A percentile compares a stretch with the other conserved stretches of the same genome.
Evolutionary conservation across 495 filamentous ascomycete genomes (phyloP).

Genomic region (Neurospora tetraspora): DNA sequence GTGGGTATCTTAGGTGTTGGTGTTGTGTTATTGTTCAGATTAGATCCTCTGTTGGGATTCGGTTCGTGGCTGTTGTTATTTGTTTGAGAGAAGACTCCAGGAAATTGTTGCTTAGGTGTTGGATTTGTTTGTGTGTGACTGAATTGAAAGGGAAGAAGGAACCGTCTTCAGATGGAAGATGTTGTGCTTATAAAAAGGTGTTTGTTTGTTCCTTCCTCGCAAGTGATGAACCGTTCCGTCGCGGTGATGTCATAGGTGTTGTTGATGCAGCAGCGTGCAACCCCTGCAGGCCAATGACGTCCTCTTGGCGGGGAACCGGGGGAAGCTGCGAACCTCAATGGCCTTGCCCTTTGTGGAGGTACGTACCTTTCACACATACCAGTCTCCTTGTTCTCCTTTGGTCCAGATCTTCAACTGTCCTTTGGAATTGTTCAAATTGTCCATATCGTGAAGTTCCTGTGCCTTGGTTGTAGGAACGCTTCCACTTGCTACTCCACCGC

Average conservation of each 20-base stretch:
- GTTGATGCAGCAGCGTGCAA: neutral
- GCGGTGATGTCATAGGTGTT: constrained; percentile 21
- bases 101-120: neutral
- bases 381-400: neutral
- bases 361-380: neutral
- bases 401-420: neutral
- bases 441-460: neutral
- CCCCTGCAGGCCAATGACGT: constrained; percentile 6
- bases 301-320: constrained; percentile 1
- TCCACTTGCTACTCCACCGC: neutral
- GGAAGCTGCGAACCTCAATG: neutral
- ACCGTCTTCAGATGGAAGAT: neutral
- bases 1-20: neutral
- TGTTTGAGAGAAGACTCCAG: neutral
- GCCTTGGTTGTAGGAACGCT: neutral
- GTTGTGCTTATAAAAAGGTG: neutral
- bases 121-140: neutral
- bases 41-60: neutral
- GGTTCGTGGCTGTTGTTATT: neutral
- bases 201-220: neutral
- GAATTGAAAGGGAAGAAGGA: neutral
- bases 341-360: neutral
- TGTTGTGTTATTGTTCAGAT: neutral
- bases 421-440: neutral
- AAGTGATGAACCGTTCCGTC: constrained; percentile 2